phyloP scores from a whole-genome alignment of 176 grass and related monocot species.

The Bothriochloa decipiens region DNA sequence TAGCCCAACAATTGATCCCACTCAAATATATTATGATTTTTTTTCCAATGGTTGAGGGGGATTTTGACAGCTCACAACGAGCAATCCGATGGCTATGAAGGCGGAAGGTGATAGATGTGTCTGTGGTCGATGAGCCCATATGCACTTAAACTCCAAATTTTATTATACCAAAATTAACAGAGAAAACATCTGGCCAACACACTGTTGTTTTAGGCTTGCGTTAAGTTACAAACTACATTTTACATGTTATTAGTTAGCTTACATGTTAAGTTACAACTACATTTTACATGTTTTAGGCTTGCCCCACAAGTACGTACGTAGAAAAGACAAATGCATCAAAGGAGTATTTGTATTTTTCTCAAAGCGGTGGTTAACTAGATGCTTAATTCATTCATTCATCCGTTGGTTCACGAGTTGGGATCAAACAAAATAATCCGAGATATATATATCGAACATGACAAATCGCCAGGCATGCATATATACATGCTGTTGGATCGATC shows the following conservation, averaged over 20 bases:
- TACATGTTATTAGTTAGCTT: no score
- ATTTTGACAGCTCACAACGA: no score
- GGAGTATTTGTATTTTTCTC: neutral
- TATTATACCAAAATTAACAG: no score
- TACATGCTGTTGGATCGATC: neutral
- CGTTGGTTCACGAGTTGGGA: neutral
- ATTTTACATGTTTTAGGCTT: neutral
- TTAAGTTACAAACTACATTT: neutral
- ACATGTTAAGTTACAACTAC: no score
- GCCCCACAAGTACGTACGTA: neutral
- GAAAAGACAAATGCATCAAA: neutral
- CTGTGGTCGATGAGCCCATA: no score
- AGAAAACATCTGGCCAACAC: no score
- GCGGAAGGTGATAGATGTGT: rapidly evolving
- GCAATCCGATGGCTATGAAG: rapidly evolving
- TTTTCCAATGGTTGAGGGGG: no score
- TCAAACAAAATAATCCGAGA: neutral
- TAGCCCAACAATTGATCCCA: no score
- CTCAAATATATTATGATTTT: no score
- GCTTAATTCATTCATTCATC: neutral
- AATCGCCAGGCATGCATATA: neutral
- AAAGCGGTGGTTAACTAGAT: neutral
- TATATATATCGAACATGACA: neutral
- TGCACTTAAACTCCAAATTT: no score
- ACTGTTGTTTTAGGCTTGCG: neutral